A percentile compares a stretch with the other conserved stretches of the same genome.
Evolutionary conservation across 2,329 filamentous ascomycete genomes (phyloP).

Genomic region (Verruconis gallopava): DNA sequence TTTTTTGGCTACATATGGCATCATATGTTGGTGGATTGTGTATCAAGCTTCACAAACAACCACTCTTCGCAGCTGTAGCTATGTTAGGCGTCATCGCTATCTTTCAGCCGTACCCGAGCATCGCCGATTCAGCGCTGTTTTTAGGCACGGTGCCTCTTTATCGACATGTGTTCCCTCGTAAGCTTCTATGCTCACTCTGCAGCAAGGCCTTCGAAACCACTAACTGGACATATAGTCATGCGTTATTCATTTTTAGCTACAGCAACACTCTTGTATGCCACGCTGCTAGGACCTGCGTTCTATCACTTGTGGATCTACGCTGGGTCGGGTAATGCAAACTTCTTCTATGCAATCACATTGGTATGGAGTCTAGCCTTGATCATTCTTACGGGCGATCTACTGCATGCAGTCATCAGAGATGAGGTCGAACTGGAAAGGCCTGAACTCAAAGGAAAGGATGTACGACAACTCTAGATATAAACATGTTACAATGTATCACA

Average conservation of each 20-base stretch:
- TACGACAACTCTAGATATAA: conserved; percentile 65
- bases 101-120: conserved; percentile 94
- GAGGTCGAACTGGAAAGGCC: conserved; percentile 90
- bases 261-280: conserved; percentile 73
- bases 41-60: conserved; percentile 70
- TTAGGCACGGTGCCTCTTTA: conserved; percentile 73
- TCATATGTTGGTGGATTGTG: conserved; percentile 81
- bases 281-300: conserved; percentile 82
- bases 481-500: too few species aligned
- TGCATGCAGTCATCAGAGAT: conserved; percentile 81
- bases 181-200: too few species aligned
- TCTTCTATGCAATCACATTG: conserved; percentile 98
- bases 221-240: conserved; percentile 49
- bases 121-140: conserved; percentile 80
- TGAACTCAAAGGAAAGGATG: conserved; percentile 78
- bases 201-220: background rate
- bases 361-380: conserved; percentile 91
- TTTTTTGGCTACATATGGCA: conserved; percentile 92
- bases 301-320: conserved; percentile 98
- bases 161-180: conserved; percentile 76
- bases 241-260: conserved; percentile 82
- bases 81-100: conserved; percentile 82
- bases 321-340: conserved; percentile 94
- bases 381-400: conserved; percentile 70
- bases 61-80: conserved; percentile 72